These are phyloP conservation scores for Wolfiporia cocos DNA, from an alignment of 1,284 basidiomycete genomes.

Conservation along the genomic window DNA sequence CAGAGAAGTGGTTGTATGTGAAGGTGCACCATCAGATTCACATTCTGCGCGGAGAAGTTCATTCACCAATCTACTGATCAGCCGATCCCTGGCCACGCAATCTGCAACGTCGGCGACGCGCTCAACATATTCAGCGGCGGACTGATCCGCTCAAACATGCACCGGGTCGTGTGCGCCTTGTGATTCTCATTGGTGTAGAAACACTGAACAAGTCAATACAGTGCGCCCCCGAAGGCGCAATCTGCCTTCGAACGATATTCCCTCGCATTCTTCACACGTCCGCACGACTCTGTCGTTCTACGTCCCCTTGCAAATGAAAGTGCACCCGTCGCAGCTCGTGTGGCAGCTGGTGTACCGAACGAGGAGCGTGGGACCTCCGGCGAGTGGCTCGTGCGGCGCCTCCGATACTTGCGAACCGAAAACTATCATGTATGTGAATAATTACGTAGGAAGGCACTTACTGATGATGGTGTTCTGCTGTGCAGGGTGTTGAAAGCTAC, in stretches of 20 bases:
- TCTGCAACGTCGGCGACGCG: slow-evolving; percentile 59
- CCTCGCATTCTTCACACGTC: slow-evolving; percentile 57
- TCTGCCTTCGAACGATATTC: slow-evolving; percentile 45
- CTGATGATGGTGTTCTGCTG: background rate
- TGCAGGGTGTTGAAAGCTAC: slow-evolving; percentile 6
- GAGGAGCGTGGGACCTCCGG: slow-evolving; percentile 11
- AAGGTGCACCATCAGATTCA: slow-evolving; percentile 1
- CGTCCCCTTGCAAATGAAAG: slow-evolving; percentile 29
- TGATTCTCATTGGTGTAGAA: slow-evolving; percentile 10
- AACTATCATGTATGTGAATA: slow-evolving; percentile 5
- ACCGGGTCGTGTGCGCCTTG: slow-evolving; percentile 38
- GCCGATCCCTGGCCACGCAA: slow-evolving; percentile 53
- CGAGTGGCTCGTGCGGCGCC: slow-evolving; percentile 6
- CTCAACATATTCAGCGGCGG: slow-evolving; percentile 53
- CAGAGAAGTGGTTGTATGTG: slow-evolving; percentile 8
- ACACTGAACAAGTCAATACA: slow-evolving; percentile 7
- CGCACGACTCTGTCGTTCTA: slow-evolving; percentile 43
- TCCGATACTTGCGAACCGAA: slow-evolving; percentile 3
- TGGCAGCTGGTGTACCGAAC: background rate
- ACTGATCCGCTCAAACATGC: slow-evolving; percentile 50
- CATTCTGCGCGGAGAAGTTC: background rate
- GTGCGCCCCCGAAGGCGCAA: slow-evolving; percentile 42
- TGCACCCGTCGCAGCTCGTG: background rate
- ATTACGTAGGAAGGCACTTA: background rate
- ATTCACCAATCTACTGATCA: slow-evolving; percentile 13